Base-by-base conservation (phyloP, 768 basidiomycete species). In the Rhodotorula diobovata region DNA sequence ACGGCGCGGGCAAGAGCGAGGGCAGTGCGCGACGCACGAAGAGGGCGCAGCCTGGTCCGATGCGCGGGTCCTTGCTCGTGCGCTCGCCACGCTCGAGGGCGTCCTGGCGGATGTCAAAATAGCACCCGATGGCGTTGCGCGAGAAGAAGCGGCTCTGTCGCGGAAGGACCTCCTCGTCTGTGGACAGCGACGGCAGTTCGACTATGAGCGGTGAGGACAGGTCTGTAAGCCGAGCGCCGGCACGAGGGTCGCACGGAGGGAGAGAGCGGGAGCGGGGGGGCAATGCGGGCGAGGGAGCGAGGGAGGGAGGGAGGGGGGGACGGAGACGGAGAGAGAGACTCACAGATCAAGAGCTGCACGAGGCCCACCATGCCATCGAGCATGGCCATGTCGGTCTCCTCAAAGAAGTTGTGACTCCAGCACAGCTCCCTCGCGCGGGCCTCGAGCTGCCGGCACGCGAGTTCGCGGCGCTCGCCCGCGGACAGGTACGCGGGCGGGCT, bases 131-230 rank as follows among this genome's bases (percentile, higher is more conserved):
- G 9, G 66, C 70, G 66, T 46, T 48, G 9, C 70, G 60, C 21
- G 43, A 23, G 57, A 71, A 71, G 41, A 67, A 56, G 21, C 70
- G 48, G 37, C 70, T 71, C 45, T 54, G 56, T 11, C 46, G 39
- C 25, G 70, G 70, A 9, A 67, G 51, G 9, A 71, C 54, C 45
- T 71, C 70, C 35, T 71, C 70, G 45, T 71, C 70, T 71, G 61
- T 16, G 21, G 21, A 14, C 10, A 55, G n/a, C 6, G 45, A n/a
- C 9, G 54, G 63, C 21, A 45, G 25, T 56, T 64, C 63, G 54
- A 64, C 63, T 64, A 39, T 30, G 32, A 21, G 20, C 21, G 54
- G 46, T 53, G n/a, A 53, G 51, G 28, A n/a, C 48, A 6, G 9
- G 45, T 55, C 41, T 43, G 41, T 43, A 12, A 43, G 41, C 18